phyloP scores from a whole-genome alignment of 2,329 filamentous ascomycete species.

The Trichoderma polysporum region DNA sequence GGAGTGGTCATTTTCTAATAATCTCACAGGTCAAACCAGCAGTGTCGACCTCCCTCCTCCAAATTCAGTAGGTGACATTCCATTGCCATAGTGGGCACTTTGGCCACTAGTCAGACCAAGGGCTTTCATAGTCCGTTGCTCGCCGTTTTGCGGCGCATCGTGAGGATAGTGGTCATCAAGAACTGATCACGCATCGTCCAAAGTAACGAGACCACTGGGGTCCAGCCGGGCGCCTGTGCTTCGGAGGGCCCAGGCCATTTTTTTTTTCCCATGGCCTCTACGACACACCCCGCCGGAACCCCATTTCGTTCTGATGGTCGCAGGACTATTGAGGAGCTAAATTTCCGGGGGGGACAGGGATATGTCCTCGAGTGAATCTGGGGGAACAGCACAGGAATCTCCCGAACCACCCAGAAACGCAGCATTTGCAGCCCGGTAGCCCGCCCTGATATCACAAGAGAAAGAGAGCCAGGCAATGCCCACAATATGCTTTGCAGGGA shows the following conservation, averaged over 20 bases:
- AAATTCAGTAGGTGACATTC: slow-evolving; percentile 13
- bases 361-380: slow-evolving; percentile 4
- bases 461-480: not conserved
- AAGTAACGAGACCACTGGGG: not conserved
- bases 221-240: slow-evolving; percentile 1
- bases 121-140: not conserved
- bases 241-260: slow-evolving; percentile 4
- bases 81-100: not conserved
- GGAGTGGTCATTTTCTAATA: not conserved
- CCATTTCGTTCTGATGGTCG: slow-evolving; percentile 18
- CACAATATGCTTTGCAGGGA: not conserved
- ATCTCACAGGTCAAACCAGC: not conserved
- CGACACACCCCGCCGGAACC: not conserved
- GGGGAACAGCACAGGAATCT: not conserved
- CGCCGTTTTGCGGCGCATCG: not conserved
- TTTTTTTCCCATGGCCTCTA: slow-evolving; percentile 1
- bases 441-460: not conserved
- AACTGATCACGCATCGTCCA: not conserved
- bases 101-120: not conserved
- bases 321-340: slow-evolving; percentile 24
- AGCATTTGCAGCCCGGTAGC: not conserved
- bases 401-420: not conserved
- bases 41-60: not conserved
- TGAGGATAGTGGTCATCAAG: not conserved
- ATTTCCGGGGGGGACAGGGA: slow-evolving; percentile 23